Base-by-base conservation (phyloP, 2,329 filamentous ascomycete species). In the Didymella lethalis region DNA sequence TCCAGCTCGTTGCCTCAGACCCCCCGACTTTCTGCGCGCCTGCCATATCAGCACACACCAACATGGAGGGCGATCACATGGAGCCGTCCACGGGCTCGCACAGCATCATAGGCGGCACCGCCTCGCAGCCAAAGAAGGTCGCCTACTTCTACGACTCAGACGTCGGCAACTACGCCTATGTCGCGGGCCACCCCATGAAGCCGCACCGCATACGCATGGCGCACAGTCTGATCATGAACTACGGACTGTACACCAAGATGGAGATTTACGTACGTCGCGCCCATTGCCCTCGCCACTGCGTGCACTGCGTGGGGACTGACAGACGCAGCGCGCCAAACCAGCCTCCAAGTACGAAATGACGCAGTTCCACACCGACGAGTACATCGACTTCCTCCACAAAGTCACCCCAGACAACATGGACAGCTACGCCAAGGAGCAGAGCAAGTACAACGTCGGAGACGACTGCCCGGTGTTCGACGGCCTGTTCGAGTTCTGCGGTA, bases 361-460 rank as follows among this genome's bases (percentile, higher is more conserved):
- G 62, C 88, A 90, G 73, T 90, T 90, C 74, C 88, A 90, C 75
- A 90, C 88, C 8, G 88, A 90, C 75, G 88, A 90, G 65, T 90
- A 90, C 74, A 87, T 90, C 72, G 88, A 90, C 56, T 90, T 90
- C 72, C 80, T 90, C 43, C 86, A 86, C 62, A 96, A 96, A 70
- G 95, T 99, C 54, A 98, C 95, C 0, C 96, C 95, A 1, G 95
- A 99, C 81, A 99, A 99, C 76, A 98, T 98, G 92, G 96, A 99
- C 69, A 86, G 86, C 65, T 98, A 92, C 74, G 86, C 89, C 68
- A 91, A 93, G 69, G 95, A 99, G 77, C 93, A 98, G 77, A 90
- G 91, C 86, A 87, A 83, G 79, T 83, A 89, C 78, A 90, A 90
- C 61, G 87, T 90, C 55, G 87, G 87, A 53, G 88, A 83, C 57